These are phyloP conservation scores for Colletotrichum filicis DNA, from an alignment of 2,329 filamentous ascomycete genomes.

Conservation along the genomic window DNA sequence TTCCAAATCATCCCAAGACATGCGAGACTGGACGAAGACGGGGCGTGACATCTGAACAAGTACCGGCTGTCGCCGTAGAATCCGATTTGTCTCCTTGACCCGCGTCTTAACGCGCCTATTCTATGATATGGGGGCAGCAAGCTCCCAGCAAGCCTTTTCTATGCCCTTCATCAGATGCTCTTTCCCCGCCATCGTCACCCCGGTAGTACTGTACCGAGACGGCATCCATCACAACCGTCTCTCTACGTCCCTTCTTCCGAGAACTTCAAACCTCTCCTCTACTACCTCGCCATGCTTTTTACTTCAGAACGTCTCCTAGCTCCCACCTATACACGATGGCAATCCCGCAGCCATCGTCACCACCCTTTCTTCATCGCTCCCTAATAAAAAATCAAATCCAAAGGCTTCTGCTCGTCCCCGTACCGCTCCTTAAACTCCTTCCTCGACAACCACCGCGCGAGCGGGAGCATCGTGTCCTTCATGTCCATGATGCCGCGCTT, in stretches of 20 bases:
- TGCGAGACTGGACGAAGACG: not conserved
- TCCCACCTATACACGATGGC: not conserved
- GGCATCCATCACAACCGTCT: not conserved
- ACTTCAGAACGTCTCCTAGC: not conserved
- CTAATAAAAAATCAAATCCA: slow-evolving; percentile 75
- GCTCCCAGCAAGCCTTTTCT: not conserved
- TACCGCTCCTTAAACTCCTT: slow-evolving; percentile 79
- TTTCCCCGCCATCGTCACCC: not conserved
- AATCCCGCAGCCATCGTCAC: too few relatives aligned
- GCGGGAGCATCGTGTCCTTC: slow-evolving; percentile 87
- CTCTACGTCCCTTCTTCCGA: not conserved
- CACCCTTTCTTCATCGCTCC: not conserved
- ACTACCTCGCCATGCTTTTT: not conserved
- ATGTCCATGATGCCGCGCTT: slow-evolving; percentile 95
- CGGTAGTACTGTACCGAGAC: not conserved
- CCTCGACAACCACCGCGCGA: slow-evolving; percentile 79
- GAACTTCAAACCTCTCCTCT: not conserved
- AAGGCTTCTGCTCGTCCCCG: slow-evolving; percentile 63
- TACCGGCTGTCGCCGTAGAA: not conserved
- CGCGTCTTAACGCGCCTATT: not conserved
- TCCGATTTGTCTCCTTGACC: not conserved
- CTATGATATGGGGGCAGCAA: not conserved
- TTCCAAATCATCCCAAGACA: not conserved
- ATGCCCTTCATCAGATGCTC: not conserved
- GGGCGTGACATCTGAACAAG: not conserved